Percentiles rank a stretch among this genome's conserved stretches.
Conservation (phyloP, 2,329 filamentous ascomycete genomes). For the Fulvia fulva region DNA sequence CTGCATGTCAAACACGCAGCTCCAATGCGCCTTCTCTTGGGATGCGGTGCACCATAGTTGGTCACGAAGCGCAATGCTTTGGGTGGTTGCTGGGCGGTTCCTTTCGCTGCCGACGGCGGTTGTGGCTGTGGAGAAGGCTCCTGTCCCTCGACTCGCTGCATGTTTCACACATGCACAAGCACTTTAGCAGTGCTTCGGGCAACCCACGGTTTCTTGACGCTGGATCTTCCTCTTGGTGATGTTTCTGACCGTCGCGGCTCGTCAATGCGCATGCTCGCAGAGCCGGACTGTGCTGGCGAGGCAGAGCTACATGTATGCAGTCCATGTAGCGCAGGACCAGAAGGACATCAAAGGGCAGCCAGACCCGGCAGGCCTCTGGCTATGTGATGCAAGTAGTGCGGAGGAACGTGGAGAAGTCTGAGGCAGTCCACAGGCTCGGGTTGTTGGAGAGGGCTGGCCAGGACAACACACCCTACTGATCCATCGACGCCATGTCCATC, state of each 20-base stretch:
- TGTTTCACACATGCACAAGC: constrained; percentile 11
- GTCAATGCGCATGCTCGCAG: not conserved
- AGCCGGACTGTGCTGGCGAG: not conserved
- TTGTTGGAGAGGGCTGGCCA: too few relatives aligned
- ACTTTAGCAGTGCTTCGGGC: not conserved
- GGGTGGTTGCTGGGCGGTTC: constrained; percentile 9
- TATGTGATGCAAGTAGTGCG: not conserved
- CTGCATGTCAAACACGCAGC: constrained; percentile 57
- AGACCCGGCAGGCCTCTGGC: not conserved
- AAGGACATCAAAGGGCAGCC: not conserved
- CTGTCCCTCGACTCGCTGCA: constrained; percentile 13
- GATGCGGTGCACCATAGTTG: constrained; percentile 74
- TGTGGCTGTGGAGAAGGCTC: constrained; percentile 1
- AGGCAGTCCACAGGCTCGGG: not conserved
- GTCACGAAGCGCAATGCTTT: constrained; percentile 64
- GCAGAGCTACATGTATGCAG: not conserved
- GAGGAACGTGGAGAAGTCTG: not conserved
- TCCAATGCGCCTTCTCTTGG: constrained; percentile 72
- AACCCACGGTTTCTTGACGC: constrained; percentile 9
- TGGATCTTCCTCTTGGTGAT: not conserved
- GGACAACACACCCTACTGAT: too few relatives aligned
- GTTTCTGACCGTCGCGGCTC: not conserved
- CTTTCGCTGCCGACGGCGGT: constrained; percentile 3
- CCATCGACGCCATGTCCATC: too few relatives aligned
- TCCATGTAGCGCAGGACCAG: not conserved